phyloP scores from a whole-genome alignment of 148 eudicot species.

The Amaranthus palmeri region DNA sequence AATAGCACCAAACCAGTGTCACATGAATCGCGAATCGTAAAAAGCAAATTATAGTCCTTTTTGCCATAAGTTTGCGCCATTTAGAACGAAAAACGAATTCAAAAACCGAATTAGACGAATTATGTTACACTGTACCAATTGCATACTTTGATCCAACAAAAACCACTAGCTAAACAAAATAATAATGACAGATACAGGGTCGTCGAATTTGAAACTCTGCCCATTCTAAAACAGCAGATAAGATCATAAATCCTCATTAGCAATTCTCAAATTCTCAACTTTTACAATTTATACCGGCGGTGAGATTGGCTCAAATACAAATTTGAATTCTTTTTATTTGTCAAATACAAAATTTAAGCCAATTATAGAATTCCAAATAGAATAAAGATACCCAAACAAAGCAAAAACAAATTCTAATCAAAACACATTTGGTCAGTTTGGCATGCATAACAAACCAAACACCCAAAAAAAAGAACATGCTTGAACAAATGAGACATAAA shows the following conservation, averaged over 20 bases:
- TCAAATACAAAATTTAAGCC: too few species aligned
- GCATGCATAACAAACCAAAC: background rate
- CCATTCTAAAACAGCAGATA: background rate
- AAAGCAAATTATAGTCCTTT: too few species aligned
- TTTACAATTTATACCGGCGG: too few species aligned
- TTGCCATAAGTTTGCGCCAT: too few species aligned
- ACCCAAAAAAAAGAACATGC: background rate
- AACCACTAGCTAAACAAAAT: background rate
- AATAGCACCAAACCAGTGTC: too few species aligned
- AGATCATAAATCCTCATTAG: background rate
- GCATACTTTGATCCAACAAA: conserved; percentile 4
- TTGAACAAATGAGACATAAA: background rate
- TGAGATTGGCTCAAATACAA: too few species aligned
- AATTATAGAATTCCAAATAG: background rate
- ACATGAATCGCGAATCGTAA: too few species aligned
- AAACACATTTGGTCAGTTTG: background rate
- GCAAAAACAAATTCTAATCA: background rate
- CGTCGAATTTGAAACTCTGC: background rate
- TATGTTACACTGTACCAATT: background rate
- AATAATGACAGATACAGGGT: background rate
- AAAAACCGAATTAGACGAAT: too few species aligned
- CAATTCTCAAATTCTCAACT: too few species aligned
- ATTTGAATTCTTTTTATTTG: too few species aligned
- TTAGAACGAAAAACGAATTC: background rate
- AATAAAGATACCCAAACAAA: background rate